A percentile compares a stretch with the other conserved stretches of the same genome.
Conservation (phyloP, 1,284 basidiomycete genomes). For the Melampsora occidentalis region DNA sequence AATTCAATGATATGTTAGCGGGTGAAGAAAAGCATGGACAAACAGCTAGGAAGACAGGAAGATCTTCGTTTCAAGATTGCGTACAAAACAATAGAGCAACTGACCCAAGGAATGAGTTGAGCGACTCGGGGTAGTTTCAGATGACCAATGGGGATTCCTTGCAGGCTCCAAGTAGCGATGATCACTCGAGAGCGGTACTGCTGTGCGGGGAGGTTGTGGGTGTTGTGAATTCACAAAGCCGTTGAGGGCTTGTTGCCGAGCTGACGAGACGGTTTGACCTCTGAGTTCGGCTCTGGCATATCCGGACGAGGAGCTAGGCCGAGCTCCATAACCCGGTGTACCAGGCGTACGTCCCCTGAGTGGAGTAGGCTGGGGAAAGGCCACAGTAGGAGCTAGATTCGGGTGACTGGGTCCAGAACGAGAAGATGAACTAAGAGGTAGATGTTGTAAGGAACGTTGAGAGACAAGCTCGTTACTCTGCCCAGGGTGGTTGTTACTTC, state of each 20-base stretch:
- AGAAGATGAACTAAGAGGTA: not conserved
- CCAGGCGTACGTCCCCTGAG: constrained; percentile 14
- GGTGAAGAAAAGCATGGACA: too few relatives aligned
- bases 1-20: too few relatives aligned
- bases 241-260: constrained; percentile 12
- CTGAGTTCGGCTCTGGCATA: constrained; percentile 20
- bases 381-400: constrained; percentile 22
- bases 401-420: constrained; percentile 20
- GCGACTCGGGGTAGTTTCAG: not conserved
- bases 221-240: not conserved
- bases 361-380: constrained; percentile 33
- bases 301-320: constrained; percentile 15
- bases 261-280: not conserved
- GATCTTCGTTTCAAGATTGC: too few relatives aligned
- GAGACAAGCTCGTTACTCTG: not conserved
- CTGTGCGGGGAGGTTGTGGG: constrained; percentile 8
- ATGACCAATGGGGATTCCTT: constrained; percentile 22
- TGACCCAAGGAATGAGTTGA: constrained; percentile 1
- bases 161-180: constrained; percentile 25
- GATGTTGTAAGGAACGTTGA: not conserved
- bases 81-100: not conserved
- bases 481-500: not conserved
- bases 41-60: too few relatives aligned
- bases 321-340: constrained; percentile 14
- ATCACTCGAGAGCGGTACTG: constrained; percentile 24